Evolutionary conservation across 208 protist genomes (phyloP).

Genomic region (Crithidia acanthocephali): DNA sequence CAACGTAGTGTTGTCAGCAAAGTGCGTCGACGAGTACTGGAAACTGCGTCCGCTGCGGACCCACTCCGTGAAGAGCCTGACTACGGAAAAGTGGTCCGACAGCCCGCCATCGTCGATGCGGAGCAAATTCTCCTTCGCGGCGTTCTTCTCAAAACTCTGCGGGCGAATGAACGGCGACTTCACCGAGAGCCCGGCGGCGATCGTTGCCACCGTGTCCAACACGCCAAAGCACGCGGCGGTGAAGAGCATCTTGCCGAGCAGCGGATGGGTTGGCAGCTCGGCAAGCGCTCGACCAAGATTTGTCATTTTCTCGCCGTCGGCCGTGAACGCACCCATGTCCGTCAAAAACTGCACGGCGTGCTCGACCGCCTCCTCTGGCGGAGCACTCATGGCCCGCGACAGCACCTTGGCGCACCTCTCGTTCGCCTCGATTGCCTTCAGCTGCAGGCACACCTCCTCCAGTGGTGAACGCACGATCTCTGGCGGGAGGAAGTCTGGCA

Average conservation of each 20-base stretch:
- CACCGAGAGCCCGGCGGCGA: slow-evolving; percentile 84
- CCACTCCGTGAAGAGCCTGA: slow-evolving; percentile 77
- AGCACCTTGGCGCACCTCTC: slow-evolving; percentile 84
- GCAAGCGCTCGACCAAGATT: slow-evolving; percentile 83
- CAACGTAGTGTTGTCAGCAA: slow-evolving; percentile 75
- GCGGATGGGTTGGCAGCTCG: slow-evolving; percentile 84
- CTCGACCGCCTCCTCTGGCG: slow-evolving; percentile 56
- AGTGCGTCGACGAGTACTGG: slow-evolving; percentile 69
- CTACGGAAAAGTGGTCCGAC: slow-evolving; percentile 80
- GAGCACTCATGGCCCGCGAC: slow-evolving; percentile 73
- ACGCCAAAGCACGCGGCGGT: slow-evolving; percentile 86
- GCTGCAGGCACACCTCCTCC: slow-evolving; percentile 86
- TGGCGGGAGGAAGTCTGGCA: slow-evolving; percentile 92
- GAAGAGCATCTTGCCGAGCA: slow-evolving; percentile 93
- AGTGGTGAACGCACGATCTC: slow-evolving; percentile 94
- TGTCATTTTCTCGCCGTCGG: slow-evolving; percentile 70
- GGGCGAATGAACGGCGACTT: slow-evolving; percentile 87
- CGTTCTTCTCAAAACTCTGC: slow-evolving; percentile 53
- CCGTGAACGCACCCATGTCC: slow-evolving; percentile 85
- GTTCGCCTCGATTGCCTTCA: slow-evolving; percentile 82
- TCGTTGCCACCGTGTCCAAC: slow-evolving; percentile 84
- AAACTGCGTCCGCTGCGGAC: slow-evolving; percentile 57
- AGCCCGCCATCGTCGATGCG: slow-evolving; percentile 61
- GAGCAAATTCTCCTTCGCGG: slow-evolving; percentile 39
- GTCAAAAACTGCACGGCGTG: slow-evolving; percentile 84